Percentiles rank a stretch among this genome's conserved stretches.
phyloP scores from a whole-genome alignment of 192 early-diverging fungal genomes.

The Piromyces sp. region DNA sequence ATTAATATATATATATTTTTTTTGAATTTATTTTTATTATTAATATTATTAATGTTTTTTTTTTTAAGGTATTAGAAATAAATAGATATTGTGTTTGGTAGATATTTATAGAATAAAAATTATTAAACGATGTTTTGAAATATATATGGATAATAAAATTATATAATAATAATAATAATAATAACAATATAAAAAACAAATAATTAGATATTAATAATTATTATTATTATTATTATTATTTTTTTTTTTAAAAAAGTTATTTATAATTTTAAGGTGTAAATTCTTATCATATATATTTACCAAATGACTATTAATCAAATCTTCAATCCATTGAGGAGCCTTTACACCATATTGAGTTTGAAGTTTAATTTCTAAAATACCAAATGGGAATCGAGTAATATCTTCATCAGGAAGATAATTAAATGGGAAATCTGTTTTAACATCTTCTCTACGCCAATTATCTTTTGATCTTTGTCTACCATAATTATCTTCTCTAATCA shows the following conservation, averaged over 20 bases:
- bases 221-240: neutral
- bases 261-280: neutral
- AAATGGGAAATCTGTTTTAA: constrained; percentile 63
- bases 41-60: too few species aligned
- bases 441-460: constrained; percentile 85
- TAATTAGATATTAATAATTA: too few species aligned
- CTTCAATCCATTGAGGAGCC: constrained; percentile 83
- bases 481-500: constrained; percentile 84
- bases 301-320: constrained; percentile 75
- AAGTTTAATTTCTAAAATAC: constrained; percentile 90
- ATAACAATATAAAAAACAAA: too few species aligned
- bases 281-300: constrained; percentile 8
- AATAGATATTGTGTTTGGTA: too few species aligned
- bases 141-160: too few species aligned
- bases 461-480: constrained; percentile 34
- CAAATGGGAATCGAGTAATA: constrained; percentile 79
- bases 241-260: neutral
- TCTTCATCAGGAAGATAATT: constrained; percentile 59
- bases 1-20: too few species aligned
- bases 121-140: too few species aligned
- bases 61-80: too few species aligned
- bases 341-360: constrained; percentile 81
- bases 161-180: too few species aligned
- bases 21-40: too few species aligned
- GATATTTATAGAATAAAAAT: too few species aligned